phyloP scores from a whole-genome alignment of 768 basidiomycete genomes.

The Macrolepiota fuliginosa region DNA sequence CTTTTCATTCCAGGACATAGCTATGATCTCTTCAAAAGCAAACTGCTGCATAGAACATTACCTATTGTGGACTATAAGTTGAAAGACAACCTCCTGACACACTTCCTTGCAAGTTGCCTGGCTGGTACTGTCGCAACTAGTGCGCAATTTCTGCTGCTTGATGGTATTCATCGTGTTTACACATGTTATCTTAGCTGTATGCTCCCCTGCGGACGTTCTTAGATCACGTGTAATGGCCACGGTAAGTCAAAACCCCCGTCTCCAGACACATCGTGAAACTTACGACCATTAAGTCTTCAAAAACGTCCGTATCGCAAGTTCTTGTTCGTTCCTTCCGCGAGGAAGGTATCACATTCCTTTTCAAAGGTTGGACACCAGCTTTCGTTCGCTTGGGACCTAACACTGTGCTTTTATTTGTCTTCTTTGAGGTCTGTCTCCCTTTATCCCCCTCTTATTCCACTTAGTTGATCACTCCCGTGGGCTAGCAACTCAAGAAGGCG shows the following conservation, averaged over 20 bases:
- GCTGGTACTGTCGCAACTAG: constrained; percentile 80
- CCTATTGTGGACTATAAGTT: constrained; percentile 61
- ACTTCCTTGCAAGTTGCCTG: constrained; percentile 61
- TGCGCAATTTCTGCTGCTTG: constrained; percentile 29
- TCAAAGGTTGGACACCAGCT: constrained; percentile 89
- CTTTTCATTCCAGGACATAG: constrained; percentile 30
- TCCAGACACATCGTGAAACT: constrained; percentile 9
- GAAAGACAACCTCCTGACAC: constrained; percentile 63
- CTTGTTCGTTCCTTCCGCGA: constrained; percentile 58
- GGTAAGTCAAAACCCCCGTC: constrained; percentile 35
- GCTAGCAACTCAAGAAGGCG: constrained; percentile 67
- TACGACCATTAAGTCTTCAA: constrained; percentile 41
- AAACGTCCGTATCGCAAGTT: constrained; percentile 46
- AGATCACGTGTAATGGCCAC: constrained; percentile 77
- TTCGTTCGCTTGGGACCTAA: constrained; percentile 84
- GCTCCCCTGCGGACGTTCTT: constrained; percentile 76
- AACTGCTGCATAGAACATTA: constrained; percentile 48
- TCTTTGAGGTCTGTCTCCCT: constrained; percentile 60
- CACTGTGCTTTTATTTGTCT: constrained; percentile 81
- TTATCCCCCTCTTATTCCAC: neutral
- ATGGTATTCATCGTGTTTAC: constrained; percentile 8
- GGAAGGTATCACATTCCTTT: constrained; percentile 76
- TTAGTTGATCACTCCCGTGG: neutral
- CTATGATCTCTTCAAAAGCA: constrained; percentile 74
- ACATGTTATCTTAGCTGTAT: constrained; percentile 51